These are phyloP conservation scores for Scutellaria galericulata DNA, from an alignment of 257 asterid species.

Conservation along the genomic window DNA sequence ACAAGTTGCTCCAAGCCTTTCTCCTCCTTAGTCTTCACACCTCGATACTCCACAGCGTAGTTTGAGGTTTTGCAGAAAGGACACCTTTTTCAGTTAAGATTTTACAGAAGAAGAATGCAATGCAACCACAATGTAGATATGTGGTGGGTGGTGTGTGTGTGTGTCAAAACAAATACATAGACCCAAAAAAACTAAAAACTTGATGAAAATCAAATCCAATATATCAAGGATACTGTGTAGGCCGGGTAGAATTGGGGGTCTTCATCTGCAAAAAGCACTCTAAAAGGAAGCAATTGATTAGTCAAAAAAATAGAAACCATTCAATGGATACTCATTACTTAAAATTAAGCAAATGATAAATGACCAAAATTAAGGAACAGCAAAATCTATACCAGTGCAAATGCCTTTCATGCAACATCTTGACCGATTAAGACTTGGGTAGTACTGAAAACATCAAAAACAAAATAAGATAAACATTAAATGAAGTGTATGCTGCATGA, in stretches of 20 bases:
- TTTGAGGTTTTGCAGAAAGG: constrained; percentile 93
- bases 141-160: background rate
- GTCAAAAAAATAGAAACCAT: constrained; percentile 3
- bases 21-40: constrained; percentile 90
- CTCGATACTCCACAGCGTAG: constrained; percentile 97
- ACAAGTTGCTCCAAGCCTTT: constrained; percentile 95
- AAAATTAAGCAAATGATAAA: constrained; percentile 15
- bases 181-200: background rate
- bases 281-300: constrained; percentile 41
- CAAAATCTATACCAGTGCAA: constrained; percentile 76
- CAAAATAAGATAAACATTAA: constrained; percentile 18
- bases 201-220: background rate
- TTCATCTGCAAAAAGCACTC: constrained; percentile 99
- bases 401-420: constrained; percentile 98
- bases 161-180: background rate
- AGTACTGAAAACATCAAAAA: constrained; percentile 66
- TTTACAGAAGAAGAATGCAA: constrained; percentile 26
- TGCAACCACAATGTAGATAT: background rate
- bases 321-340: background rate
- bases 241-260: constrained; percentile 90
- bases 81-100: constrained; percentile 71
- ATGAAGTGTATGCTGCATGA: constrained; percentile 15
- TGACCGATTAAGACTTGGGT: constrained; percentile 97
- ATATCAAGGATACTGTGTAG: constrained; percentile 92
- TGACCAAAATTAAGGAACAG: constrained; percentile 25